phyloP scores from a whole-genome alignment of 2,329 filamentous ascomycete species.

The Aspergillus felis region DNA sequence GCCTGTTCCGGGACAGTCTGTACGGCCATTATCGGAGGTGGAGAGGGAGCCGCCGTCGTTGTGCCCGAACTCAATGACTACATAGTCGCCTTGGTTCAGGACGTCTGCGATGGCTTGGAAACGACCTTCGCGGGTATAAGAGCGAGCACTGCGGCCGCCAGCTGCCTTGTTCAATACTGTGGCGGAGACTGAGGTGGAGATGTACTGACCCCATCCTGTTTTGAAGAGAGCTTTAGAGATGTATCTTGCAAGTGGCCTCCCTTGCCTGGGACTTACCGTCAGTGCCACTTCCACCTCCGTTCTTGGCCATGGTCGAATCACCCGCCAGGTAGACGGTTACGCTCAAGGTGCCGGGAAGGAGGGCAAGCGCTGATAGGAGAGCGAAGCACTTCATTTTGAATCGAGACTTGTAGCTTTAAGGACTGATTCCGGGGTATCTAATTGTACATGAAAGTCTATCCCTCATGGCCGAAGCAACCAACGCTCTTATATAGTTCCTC shows the following conservation, averaged over 20 bases:
- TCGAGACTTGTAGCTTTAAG: background rate
- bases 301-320: slow-evolving; percentile 34
- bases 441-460: background rate
- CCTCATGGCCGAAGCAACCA: background rate
- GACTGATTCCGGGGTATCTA: background rate
- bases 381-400: slow-evolving; percentile 19
- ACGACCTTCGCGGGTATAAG: slow-evolving; percentile 62
- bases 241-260: background rate
- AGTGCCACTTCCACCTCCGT: slow-evolving; percentile 19
- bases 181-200: slow-evolving; percentile 49
- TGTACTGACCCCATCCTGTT: slow-evolving; percentile 60
- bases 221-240: background rate
- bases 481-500: background rate
- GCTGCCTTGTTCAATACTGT: slow-evolving; percentile 62
- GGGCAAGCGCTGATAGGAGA: slow-evolving; percentile 12
- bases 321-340: slow-evolving; percentile 30
- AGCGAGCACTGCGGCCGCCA: slow-evolving; percentile 62
- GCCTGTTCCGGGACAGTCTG: slow-evolving; percentile 55
- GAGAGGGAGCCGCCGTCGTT: slow-evolving; percentile 62
- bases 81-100: slow-evolving; percentile 58
- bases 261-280: slow-evolving; percentile 14
- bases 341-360: slow-evolving; percentile 21
- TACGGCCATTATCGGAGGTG: slow-evolving; percentile 57
- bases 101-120: slow-evolving; percentile 55
- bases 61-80: slow-evolving; percentile 69